phyloP scores from a whole-genome alignment of 768 basidiomycete species.

The Lactarius trivialis region DNA sequence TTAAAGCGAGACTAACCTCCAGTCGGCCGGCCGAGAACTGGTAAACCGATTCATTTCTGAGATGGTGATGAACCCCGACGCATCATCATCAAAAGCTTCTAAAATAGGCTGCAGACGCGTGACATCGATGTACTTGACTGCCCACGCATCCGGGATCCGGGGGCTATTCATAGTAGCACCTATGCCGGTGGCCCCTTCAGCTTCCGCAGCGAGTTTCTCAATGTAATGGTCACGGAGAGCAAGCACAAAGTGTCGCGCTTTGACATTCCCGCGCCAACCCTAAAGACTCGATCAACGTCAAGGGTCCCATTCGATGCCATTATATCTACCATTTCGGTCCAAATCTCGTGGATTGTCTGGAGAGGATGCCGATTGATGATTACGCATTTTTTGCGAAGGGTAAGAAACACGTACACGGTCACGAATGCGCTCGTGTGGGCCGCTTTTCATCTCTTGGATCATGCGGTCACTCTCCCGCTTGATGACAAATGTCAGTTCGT shows the following conservation, averaged over 20 bases:
- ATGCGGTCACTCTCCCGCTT: slow-evolving; percentile 20
- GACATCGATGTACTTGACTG: slow-evolving; percentile 24
- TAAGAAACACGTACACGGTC: background rate
- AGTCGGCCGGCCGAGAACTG: slow-evolving; percentile 24
- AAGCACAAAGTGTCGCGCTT: slow-evolving; percentile 22
- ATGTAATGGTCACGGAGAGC: slow-evolving; percentile 31
- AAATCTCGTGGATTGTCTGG: slow-evolving; percentile 7
- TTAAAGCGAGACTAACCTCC: slow-evolving; percentile 24
- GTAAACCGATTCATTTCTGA: slow-evolving; percentile 32
- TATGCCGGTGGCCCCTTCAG: background rate
- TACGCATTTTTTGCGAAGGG: background rate
- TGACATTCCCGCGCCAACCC: slow-evolving; percentile 23
- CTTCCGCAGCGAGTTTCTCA: slow-evolving; percentile 20
- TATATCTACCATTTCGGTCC: slow-evolving; percentile 26
- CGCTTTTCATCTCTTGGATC: slow-evolving; percentile 23
- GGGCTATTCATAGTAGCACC: background rate
- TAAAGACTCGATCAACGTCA: background rate
- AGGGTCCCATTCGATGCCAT: background rate
- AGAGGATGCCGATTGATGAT: background rate
- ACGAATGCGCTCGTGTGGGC: slow-evolving; percentile 24
- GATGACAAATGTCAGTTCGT: slow-evolving; percentile 20
- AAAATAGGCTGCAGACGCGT: slow-evolving; percentile 25
- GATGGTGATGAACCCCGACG: slow-evolving; percentile 32
- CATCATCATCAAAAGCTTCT: slow-evolving; percentile 33
- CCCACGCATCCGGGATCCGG: slow-evolving; percentile 26